Percentiles rank a stretch among this genome's conserved stretches.
Conservation (phyloP, 805 yeast genomes). For the Clavispora phyllophila region DNA sequence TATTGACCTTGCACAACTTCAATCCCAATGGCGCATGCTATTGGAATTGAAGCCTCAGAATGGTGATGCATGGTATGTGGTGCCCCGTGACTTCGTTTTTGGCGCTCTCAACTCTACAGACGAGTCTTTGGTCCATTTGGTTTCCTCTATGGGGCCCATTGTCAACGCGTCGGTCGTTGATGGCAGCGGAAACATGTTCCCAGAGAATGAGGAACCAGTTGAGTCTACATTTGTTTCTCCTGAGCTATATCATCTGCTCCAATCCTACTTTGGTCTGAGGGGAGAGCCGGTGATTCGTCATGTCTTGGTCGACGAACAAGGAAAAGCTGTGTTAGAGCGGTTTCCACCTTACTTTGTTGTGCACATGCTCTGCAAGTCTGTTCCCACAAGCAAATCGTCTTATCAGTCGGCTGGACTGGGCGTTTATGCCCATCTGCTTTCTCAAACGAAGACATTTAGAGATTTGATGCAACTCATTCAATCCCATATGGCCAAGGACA, state of each 20-base stretch:
- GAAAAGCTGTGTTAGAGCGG: conserved; percentile 28
- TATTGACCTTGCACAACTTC: neutral
- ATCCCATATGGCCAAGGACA: conserved; percentile 17
- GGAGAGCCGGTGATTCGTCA: conserved; percentile 33
- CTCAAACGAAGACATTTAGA: conserved; percentile 31
- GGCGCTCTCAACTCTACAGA: conserved; percentile 32
- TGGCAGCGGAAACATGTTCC: conserved; percentile 39
- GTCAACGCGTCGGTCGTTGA: conserved; percentile 43
- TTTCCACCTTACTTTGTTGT: conserved; percentile 33
- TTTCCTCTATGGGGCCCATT: conserved; percentile 39
- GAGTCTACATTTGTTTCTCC: conserved; percentile 33
- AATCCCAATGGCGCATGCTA: conserved; percentile 8
- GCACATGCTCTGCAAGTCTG: conserved; percentile 25
- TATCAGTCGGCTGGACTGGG: conserved; percentile 5
- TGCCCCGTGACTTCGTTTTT: conserved; percentile 44
- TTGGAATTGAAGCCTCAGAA: conserved; percentile 19
- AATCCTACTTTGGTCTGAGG: conserved; percentile 50
- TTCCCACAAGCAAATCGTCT: neutral
- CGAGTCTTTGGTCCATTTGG: conserved; percentile 21
- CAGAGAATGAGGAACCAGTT: conserved; percentile 15
- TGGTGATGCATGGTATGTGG: conserved; percentile 46
- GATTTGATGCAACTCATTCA: conserved; percentile 27
- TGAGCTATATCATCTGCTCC: conserved; percentile 39
- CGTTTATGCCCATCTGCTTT: conserved; percentile 16
- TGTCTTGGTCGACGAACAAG: conserved; percentile 22